A percentile compares a stretch with the other conserved stretches of the same genome.
These are phyloP conservation scores for Favolaschia claudopus DNA, from an alignment of 768 basidiomycete species.

Conservation along the genomic window DNA sequence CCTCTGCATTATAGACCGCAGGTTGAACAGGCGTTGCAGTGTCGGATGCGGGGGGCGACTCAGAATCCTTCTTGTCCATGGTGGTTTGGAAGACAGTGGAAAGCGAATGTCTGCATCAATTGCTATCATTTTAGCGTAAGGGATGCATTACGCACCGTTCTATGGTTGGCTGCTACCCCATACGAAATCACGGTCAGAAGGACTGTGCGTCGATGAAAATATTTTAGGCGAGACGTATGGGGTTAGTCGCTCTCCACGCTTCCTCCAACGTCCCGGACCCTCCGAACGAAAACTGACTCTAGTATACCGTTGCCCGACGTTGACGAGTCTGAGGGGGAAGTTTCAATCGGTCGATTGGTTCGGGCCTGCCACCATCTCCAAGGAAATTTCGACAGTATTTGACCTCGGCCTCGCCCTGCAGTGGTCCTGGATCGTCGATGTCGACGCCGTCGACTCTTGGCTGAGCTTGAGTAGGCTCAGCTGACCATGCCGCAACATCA, in stretches of 20 bases:
- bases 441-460: too few species aligned
- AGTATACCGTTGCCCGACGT: neutral
- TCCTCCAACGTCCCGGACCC: neutral
- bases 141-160: neutral
- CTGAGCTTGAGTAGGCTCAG: too few species aligned
- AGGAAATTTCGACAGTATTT: too few species aligned
- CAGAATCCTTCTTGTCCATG: slow-evolving; percentile 25
- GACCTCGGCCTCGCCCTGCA: too few species aligned
- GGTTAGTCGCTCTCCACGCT: slow-evolving; percentile 6
- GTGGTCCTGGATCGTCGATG: too few species aligned
- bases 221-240: slow-evolving; percentile 1
- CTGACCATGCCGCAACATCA: neutral
- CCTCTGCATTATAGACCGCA: slow-evolving; percentile 51
- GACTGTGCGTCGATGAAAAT: neutral
- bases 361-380: too few species aligned
- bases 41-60: slow-evolving; percentile 31
- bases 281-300: neutral
- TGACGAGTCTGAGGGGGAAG: too few species aligned
- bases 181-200: slow-evolving; percentile 14
- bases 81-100: neutral
- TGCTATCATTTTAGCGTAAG: slow-evolving; percentile 9
- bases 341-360: too few species aligned
- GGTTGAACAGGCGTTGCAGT: slow-evolving; percentile 42
- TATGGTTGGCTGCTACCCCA: neutral
- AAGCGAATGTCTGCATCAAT: slow-evolving; percentile 1